These are phyloP conservation scores for Xylariaceae sp. DNA, from an alignment of 2,329 filamentous ascomycete species.

Conservation along the genomic window DNA sequence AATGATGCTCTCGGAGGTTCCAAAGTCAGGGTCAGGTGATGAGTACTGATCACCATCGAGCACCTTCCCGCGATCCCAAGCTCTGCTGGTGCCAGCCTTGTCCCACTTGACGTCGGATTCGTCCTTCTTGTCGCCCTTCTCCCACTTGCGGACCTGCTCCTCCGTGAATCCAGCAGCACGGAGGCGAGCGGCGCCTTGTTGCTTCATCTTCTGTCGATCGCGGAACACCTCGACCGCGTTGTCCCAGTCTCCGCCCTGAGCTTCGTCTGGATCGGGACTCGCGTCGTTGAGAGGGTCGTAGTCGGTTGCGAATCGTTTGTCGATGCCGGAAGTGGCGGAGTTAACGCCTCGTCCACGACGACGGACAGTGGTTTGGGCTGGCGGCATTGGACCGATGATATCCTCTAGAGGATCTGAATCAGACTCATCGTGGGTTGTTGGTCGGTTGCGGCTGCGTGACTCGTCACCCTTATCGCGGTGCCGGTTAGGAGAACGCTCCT, in stretches of 20 bases:
- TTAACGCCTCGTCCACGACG: constrained; percentile 69
- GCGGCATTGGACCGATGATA: constrained; percentile 70
- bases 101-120: constrained; percentile 70
- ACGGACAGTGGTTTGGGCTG: constrained; percentile 40
- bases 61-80: constrained; percentile 57
- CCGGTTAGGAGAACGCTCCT: not conserved
- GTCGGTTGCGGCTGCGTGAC: not conserved
- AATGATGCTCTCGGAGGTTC: too few relatives aligned
- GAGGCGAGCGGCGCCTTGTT: constrained; percentile 71
- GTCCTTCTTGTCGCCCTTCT: constrained; percentile 56
- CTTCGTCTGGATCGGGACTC: constrained; percentile 37
- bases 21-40: constrained; percentile 13
- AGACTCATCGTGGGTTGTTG: constrained; percentile 24
- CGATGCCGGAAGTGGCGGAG: constrained; percentile 63
- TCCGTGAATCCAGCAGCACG: constrained; percentile 75
- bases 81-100: constrained; percentile 60
- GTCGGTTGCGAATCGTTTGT: constrained; percentile 69
- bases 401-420: constrained; percentile 71
- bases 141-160: constrained; percentile 68
- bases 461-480: constrained; percentile 9
- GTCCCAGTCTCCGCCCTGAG: constrained; percentile 67
- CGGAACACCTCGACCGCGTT: constrained; percentile 72
- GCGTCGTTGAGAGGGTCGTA: constrained; percentile 59
- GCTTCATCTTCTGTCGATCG: constrained; percentile 75
- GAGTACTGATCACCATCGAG: constrained; percentile 17